Base-by-base conservation (phyloP, 306 rosid genomes). In the Arachis hypogaea region DNA sequence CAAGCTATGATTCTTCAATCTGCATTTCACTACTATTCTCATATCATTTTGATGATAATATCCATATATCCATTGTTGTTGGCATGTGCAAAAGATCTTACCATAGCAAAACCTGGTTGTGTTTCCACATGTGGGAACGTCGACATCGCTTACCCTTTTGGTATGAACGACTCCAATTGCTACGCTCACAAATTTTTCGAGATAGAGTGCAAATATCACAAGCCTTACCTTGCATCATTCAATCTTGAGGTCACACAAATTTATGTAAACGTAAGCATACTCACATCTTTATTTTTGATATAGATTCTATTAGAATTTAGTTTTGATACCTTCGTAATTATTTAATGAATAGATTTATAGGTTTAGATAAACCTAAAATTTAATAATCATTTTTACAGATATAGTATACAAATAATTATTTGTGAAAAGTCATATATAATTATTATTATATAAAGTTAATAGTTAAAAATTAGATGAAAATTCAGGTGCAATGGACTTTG, bases 101-200 rank as follows among this genome's bases (percentile, higher is more conserved):
- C 5, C 1, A 57, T 63, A 28, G 54, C 75, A 12, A 61, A 59
- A 61, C 63, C 76, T 47, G 47, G 46, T 43, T 85, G 89, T 51
- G 18, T n/a, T 7, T 6, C 47, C 0, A 4, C 18, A 0, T 82
- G 86, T 40, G 86, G 83, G 6, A 1, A 8, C 0, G 38, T 82
- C n/a, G 3, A 4, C 5, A 77, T 82, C 57, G 73, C 85, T 7
- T 71, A 47, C 50, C 86, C 86, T 16, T 85, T 81, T 5, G 86
- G 84, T 2, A 68, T 85, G 11, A 68, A 70, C 2, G 56, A 33
- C 5, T 22, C 75, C 8, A 10, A 45, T 7, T 78, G 81, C 76
- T 29, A 28, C 33, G n/a, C 28, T 0, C 49, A 43, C 30, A 42
- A 55, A 3, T 41, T 78, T 76, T 81, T 46, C 9, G 12, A 46